Percentiles rank a stretch among this genome's conserved stretches.
These are phyloP conservation scores for Ceratocystis variospora DNA, from an alignment of 2,329 filamentous ascomycete genomes.

Conservation along the genomic window DNA sequence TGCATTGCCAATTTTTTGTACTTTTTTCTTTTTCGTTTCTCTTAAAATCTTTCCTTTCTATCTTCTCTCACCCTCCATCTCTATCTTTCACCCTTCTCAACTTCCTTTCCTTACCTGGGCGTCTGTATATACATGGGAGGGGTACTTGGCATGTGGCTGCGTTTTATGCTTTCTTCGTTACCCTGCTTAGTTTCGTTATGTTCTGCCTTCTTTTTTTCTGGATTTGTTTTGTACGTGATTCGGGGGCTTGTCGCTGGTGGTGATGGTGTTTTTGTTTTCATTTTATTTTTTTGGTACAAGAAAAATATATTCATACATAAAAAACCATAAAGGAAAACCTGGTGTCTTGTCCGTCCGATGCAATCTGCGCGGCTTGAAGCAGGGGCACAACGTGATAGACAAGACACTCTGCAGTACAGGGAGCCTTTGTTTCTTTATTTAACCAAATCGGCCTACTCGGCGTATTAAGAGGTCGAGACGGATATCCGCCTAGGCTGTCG, in stretches of 20 bases:
- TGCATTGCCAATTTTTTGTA: conserved; percentile 6
- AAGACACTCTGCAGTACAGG: not conserved
- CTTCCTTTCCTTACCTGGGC: not conserved
- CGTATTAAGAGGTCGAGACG: not conserved
- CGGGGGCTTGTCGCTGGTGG: not conserved
- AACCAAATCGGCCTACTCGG: not conserved
- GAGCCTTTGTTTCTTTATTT: not conserved
- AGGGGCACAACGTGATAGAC: not conserved
- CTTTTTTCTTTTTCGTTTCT: not conserved
- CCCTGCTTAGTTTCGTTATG: not conserved
- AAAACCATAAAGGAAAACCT: not conserved
- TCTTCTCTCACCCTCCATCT: not conserved
- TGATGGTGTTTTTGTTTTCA: conserved; percentile 4
- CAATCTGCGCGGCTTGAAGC: not conserved
- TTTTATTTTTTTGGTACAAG: conserved; percentile 6
- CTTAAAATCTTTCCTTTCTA: not conserved
- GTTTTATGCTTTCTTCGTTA: conserved; percentile 6
- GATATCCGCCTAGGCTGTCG: not conserved
- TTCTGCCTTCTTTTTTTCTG: not conserved
- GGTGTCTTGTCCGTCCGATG: not conserved
- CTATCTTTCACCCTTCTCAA: not conserved
- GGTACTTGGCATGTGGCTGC: conserved; percentile 10
- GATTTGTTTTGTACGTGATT: not conserved
- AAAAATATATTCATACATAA: conserved; percentile 7
- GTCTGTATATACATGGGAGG: conserved; percentile 14